These are phyloP conservation scores for Gremmenia infestans DNA, from an alignment of 2,329 filamentous ascomycete species.

Conservation along the genomic window DNA sequence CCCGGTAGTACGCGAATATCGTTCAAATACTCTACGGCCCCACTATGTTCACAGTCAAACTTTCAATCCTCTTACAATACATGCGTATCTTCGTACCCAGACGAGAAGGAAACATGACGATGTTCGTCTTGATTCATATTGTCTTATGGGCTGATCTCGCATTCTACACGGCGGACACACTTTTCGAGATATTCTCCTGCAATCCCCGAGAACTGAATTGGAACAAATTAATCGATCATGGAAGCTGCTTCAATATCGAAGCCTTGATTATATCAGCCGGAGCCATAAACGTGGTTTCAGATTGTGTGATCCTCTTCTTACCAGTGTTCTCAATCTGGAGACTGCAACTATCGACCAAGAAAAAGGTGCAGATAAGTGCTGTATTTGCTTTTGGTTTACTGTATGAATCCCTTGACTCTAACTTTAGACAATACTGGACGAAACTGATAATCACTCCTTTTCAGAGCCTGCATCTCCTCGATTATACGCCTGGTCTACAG, in stretches of 20 bases:
- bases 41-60: conserved; percentile 3
- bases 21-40: conserved; percentile 5
- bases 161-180: conserved; percentile 2
- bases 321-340: not conserved
- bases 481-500: conserved; percentile 1
- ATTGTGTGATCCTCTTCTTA: conserved; percentile 1
- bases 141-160: not conserved
- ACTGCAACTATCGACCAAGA: not conserved
- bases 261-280: conserved; percentile 2
- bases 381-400: not conserved
- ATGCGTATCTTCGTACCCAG: conserved; percentile 4
- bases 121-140: not conserved
- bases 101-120: not conserved
- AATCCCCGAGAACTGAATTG: conserved; percentile 2
- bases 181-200: conserved; percentile 5
- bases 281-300: not conserved
- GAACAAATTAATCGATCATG: conserved; percentile 1
- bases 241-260: not conserved
- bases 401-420: not conserved
- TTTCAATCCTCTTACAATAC: conserved; percentile 3
- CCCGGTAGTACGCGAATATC: not conserved
- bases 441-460: not conserved
- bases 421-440: not conserved
- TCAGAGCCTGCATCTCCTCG: not conserved
- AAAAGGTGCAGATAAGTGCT: not conserved